phyloP scores from a whole-genome alignment of 495 filamentous ascomycete species.

The Chaetomidium leptoderma region DNA sequence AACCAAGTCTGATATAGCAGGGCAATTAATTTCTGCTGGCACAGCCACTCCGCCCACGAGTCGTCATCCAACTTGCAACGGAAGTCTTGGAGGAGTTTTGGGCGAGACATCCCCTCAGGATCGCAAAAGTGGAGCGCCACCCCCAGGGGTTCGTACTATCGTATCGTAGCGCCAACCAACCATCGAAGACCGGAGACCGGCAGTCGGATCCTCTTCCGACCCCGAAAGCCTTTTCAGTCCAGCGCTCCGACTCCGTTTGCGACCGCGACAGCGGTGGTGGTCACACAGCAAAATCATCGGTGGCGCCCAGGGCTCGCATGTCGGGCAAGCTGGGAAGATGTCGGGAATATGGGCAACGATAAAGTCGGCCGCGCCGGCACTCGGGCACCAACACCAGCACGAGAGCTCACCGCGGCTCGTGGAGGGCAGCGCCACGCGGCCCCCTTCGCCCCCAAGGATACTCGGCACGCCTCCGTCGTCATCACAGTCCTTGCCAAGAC shows the following conservation, averaged over 20 bases:
- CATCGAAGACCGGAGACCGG: not conserved
- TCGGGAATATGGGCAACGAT: conserved; percentile 26
- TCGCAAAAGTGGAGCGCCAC: not conserved
- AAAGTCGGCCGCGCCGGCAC: conserved; percentile 18
- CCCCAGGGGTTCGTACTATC: not conserved
- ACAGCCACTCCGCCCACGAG: no score
- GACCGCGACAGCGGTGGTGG: not conserved
- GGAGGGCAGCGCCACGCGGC: not conserved
- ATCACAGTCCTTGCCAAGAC: conserved; percentile 18
- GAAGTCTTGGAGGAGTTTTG: no score
- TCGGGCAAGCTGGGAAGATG: conserved; percentile 11
- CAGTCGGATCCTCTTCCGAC: not conserved
- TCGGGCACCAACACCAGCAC: not conserved
- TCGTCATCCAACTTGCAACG: no score
- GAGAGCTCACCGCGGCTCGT: not conserved
- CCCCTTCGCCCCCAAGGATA: conserved; percentile 2
- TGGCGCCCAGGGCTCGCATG: not conserved
- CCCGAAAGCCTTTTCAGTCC: conserved; percentile 2
- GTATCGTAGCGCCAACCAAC: not conserved
- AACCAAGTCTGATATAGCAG: no score
- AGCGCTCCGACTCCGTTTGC: not conserved
- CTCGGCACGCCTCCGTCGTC: conserved; percentile 12
- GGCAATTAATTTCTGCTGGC: no score
- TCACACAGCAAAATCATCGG: conserved; percentile 4
- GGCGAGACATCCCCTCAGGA: no score